Percentiles rank a stretch among this genome's conserved stretches.
phyloP scores from a whole-genome alignment of 257 asterid species.

The Solanum microdontum region DNA sequence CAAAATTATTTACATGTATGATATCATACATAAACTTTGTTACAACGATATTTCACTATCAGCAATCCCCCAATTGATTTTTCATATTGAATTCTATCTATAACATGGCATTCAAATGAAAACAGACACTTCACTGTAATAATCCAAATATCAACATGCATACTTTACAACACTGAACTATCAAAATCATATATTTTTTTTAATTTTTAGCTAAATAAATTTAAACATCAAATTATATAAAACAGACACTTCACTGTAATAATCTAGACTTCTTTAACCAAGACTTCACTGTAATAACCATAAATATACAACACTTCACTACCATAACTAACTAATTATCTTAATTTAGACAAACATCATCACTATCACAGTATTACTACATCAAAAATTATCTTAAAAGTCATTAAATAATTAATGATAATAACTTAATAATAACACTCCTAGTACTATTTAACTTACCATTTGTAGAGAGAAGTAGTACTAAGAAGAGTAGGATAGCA shows the following conservation, averaged over 20 bases:
- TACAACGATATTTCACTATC: no score
- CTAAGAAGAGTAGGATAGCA: not conserved
- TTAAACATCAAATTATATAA: not conserved
- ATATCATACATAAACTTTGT: no score
- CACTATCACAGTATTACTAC: not conserved
- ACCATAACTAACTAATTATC: not conserved
- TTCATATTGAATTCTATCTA: not conserved
- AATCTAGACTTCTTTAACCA: not conserved
- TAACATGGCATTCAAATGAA: not conserved
- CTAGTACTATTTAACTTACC: not conserved
- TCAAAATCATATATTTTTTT: not conserved
- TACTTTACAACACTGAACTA: not conserved
- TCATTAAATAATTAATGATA: no score
- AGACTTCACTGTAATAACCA: not conserved
- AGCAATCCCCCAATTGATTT: not conserved
- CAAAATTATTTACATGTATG: no score
- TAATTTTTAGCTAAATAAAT: no score
- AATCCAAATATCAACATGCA: not conserved
- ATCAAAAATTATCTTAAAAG: not conserved
- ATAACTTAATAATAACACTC: no score
- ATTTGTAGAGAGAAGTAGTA: not conserved
- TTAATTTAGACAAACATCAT: no score
- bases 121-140: no score
- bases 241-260: not conserved
- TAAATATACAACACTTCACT: not conserved